phyloP scores from a whole-genome alignment of 306 rosid genomes.

The Hippophae gyantsensis region DNA sequence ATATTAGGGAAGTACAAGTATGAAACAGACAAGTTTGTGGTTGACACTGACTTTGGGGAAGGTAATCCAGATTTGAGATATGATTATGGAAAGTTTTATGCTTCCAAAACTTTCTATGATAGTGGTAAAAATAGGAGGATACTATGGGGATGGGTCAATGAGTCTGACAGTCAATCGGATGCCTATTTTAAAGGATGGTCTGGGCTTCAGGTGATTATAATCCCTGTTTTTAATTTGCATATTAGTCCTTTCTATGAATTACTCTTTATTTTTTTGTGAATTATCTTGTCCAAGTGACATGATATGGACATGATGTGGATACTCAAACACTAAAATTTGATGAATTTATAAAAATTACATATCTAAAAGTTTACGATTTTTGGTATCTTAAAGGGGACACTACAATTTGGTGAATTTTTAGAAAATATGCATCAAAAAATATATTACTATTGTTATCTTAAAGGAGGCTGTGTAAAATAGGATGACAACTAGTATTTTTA shows the following conservation, averaged over 20 bases:
- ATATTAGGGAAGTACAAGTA: constrained; percentile 46
- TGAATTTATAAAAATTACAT: no score
- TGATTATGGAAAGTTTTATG: constrained; percentile 75
- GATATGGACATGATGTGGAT: no score
- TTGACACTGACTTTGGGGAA: constrained; percentile 35
- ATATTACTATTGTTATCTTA: not conserved
- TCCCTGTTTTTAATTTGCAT: not conserved
- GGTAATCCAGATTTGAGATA: constrained; percentile 39
- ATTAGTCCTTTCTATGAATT: no score
- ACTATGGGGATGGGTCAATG: constrained; percentile 77
- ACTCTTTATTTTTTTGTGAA: no score
- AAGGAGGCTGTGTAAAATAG: no score
- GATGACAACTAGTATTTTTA: not conserved
- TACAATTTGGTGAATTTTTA: no score
- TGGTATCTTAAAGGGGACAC: no score
- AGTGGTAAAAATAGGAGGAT: constrained; percentile 46
- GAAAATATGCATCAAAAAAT: no score
- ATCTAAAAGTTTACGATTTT: no score
- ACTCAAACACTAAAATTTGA: no score
- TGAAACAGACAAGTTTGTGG: constrained; percentile 40
- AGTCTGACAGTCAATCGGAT: constrained; percentile 43
- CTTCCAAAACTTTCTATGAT: constrained; percentile 71
- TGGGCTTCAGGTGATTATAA: constrained; percentile 55
- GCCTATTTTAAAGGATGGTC: constrained; percentile 75
- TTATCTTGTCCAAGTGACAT: no score